Conservation (phyloP, 345 rosid genomes). For the Lumnitzera littorea region DNA sequence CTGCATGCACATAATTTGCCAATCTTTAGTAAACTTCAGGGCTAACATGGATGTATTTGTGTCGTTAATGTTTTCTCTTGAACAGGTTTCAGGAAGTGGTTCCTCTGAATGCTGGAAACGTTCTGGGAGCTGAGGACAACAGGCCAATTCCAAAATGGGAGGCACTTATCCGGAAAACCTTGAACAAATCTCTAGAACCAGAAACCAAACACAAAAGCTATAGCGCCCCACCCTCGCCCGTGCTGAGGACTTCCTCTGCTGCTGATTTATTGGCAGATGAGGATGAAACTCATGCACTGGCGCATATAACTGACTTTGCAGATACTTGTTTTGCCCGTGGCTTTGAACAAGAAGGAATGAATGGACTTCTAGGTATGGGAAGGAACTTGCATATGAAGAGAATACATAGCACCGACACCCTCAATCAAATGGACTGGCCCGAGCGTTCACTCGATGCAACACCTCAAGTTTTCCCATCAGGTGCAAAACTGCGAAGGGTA, state of each 20-base stretch:
- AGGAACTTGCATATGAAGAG: constrained; percentile 34
- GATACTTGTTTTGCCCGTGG: constrained; percentile 17
- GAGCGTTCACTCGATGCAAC: constrained; percentile 67
- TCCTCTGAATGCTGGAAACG: constrained; percentile 91
- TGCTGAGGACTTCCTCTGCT: constrained; percentile 61
- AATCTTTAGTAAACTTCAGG: no score
- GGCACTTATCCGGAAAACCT: constrained; percentile 73
- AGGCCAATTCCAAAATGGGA: constrained; percentile 93
- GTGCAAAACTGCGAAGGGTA: constrained; percentile 57
- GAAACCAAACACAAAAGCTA: constrained; percentile 54
- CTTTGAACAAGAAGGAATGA: constrained; percentile 15
- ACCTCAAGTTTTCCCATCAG: constrained; percentile 52
- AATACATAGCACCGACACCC: constrained; percentile 32
- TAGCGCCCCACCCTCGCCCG: constrained; percentile 93
- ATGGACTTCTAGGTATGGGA: constrained; percentile 19
- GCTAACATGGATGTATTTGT: no score
- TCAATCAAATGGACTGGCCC: constrained; percentile 67
- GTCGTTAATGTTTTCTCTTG: background rate
- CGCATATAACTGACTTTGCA: constrained; percentile 25
- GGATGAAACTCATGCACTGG: constrained; percentile 36
- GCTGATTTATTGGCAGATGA: constrained; percentile 58
- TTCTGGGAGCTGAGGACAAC: constrained; percentile 85
- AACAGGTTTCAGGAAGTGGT: constrained; percentile 96
- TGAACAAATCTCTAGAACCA: constrained; percentile 54
- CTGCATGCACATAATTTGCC: no score